Conservation (phyloP, 306 rosid species). For the cucumber (Cucumis sativus) region DNA sequence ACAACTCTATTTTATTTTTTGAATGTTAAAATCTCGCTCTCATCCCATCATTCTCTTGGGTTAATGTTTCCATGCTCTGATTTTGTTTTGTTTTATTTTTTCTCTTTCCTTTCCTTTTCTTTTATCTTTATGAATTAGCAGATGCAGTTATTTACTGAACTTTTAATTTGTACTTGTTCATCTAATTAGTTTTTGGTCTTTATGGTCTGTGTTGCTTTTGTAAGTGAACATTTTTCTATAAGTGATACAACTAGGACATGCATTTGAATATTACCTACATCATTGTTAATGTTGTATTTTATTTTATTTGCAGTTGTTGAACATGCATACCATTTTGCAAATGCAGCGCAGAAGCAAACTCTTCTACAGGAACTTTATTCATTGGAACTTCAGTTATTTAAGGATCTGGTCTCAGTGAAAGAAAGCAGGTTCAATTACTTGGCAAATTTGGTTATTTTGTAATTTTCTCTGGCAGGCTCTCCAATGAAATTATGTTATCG, state of each 20-base stretch:
- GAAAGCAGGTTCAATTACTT: conserved; percentile 60
- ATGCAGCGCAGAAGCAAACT: conserved; percentile 69
- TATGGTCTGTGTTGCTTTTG: neutral
- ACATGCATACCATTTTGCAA: conserved; percentile 71
- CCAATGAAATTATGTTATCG: conserved; percentile 11
- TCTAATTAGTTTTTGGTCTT: neutral
- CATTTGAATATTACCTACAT: neutral
- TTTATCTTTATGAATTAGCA: neutral
- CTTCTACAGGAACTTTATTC: conserved; percentile 72
- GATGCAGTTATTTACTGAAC: neutral
- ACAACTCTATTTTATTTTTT: neutral
- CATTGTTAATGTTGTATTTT: neutral
- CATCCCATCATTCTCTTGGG: neutral
- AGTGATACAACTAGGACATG: neutral
- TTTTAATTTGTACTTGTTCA: neutral
- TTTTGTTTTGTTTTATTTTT: neutral
- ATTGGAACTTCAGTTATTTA: conserved; percentile 69
- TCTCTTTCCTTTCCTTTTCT: too few species aligned
- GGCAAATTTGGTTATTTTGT: neutral
- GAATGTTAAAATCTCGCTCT: neutral
- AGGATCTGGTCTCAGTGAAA: conserved; percentile 53
- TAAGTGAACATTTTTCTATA: neutral
- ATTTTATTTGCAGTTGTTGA: conserved; percentile 45
- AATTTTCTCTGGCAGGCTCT: neutral
- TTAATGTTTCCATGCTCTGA: neutral